Conservation (phyloP, 176 grass and related monocot species). For the Guadua angustifolia region DNA sequence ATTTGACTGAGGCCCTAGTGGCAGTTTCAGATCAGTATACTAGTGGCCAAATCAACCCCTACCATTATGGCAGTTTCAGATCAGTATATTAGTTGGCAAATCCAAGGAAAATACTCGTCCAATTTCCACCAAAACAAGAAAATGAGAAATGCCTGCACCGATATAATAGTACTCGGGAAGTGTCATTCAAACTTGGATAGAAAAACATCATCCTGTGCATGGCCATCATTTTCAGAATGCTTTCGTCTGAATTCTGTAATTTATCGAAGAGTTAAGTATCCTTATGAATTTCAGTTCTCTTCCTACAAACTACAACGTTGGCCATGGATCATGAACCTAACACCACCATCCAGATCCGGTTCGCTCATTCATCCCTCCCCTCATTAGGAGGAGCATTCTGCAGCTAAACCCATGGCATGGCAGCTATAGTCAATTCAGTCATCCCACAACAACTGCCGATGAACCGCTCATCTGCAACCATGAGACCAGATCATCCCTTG, state of each 20-base stretch:
- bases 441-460: constrained; percentile 6
- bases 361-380: background rate
- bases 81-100: too few relatives aligned
- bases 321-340: background rate
- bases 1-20: too few relatives aligned
- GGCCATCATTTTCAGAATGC: background rate
- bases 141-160: background rate
- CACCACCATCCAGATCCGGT: background rate
- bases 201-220: background rate
- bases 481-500: constrained; percentile 60
- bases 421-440: background rate
- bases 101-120: too few relatives aligned
- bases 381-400: background rate
- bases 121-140: background rate
- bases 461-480: constrained; percentile 58
- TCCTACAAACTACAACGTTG: background rate
- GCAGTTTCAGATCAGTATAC: too few relatives aligned
- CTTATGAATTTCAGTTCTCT: background rate
- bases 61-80: too few relatives aligned
- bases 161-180: background rate
- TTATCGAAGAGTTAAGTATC: background rate
- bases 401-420: background rate
- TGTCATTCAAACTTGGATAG: background rate
- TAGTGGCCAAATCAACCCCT: too few relatives aligned
- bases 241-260: background rate